These are phyloP conservation scores for Suillus placidus DNA, from an alignment of 768 basidiomycete species.

Conservation along the genomic window DNA sequence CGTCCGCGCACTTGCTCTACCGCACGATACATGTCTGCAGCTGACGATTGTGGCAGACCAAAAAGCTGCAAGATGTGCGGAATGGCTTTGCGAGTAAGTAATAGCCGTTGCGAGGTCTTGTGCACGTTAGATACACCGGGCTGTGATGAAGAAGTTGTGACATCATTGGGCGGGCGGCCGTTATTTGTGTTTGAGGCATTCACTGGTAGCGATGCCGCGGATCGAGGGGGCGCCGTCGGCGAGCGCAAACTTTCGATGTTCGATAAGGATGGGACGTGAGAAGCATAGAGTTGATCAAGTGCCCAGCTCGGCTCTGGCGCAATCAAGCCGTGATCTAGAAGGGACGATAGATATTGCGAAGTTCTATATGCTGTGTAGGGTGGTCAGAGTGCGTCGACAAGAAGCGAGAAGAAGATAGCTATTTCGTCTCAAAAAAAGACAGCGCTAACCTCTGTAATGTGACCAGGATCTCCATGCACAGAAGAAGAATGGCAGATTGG, in stretches of 20 bases:
- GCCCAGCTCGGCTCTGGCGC: constrained; percentile 54
- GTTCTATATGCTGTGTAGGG: constrained; percentile 60
- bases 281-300: constrained; percentile 60
- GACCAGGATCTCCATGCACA: constrained; percentile 86
- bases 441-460: constrained; percentile 68
- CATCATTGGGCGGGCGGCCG: background rate
- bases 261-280: constrained; percentile 26
- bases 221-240: constrained; percentile 9
- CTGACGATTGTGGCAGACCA: constrained; percentile 45
- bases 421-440: constrained; percentile 6
- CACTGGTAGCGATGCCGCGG: background rate
- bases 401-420: background rate
- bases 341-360: constrained; percentile 64
- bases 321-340: constrained; percentile 59
- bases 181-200: background rate
- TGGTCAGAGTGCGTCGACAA: constrained; percentile 1
- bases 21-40: constrained; percentile 61
- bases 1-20: constrained; percentile 56
- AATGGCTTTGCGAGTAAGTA: constrained; percentile 57
- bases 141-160: background rate
- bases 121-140: constrained; percentile 8
- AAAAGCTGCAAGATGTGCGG: constrained; percentile 52
- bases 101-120: constrained; percentile 32
- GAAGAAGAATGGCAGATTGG: constrained; percentile 86
- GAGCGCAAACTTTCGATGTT: constrained; percentile 14